Evolutionary conservation across 2,329 filamentous ascomycete genomes (phyloP).

Genomic region (Cordyceps fumosorosea): DNA sequence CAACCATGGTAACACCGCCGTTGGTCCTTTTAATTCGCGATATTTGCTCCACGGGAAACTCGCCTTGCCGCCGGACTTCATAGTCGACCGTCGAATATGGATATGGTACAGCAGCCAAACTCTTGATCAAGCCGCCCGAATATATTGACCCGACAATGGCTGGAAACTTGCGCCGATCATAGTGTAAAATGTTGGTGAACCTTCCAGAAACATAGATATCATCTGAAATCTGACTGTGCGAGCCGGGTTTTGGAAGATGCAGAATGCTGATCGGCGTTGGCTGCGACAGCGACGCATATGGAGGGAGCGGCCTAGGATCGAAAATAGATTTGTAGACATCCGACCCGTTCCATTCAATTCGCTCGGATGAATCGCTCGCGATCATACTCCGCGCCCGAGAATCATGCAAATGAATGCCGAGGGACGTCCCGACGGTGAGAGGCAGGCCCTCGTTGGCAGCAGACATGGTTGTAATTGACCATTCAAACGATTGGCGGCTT

Average conservation of each 20-base stretch:
- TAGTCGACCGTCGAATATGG: constrained; percentile 58
- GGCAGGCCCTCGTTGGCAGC: constrained; percentile 59
- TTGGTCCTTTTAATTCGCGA: constrained; percentile 44
- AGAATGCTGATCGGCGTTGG: constrained; percentile 78
- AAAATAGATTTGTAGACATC: constrained; percentile 36
- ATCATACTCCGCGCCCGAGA: constrained; percentile 43
- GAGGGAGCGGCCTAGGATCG: constrained; percentile 45
- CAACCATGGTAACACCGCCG: constrained; percentile 62
- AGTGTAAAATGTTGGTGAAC: constrained; percentile 82
- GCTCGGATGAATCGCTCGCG: constrained; percentile 29
- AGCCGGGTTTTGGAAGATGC: constrained; percentile 58
- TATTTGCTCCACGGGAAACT: constrained; percentile 49
- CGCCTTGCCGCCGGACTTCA: constrained; percentile 48
- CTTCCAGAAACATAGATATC: constrained; percentile 86
- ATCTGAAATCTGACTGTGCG: constrained; percentile 52
- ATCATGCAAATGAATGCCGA: constrained; percentile 78
- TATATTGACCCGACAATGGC: constrained; percentile 70
- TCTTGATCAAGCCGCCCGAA: constrained; percentile 74
- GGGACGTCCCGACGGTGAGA: constrained; percentile 75
- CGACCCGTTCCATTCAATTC: constrained; percentile 26
- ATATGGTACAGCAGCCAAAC: constrained; percentile 62
- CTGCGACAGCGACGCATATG: constrained; percentile 68
- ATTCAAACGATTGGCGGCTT: constrained; percentile 66
- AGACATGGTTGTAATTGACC: constrained; percentile 78
- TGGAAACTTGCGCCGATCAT: constrained; percentile 81